Evolutionary conservation across 768 basidiomycete species (phyloP).

Genomic region (Auricularia cornea): DNA sequence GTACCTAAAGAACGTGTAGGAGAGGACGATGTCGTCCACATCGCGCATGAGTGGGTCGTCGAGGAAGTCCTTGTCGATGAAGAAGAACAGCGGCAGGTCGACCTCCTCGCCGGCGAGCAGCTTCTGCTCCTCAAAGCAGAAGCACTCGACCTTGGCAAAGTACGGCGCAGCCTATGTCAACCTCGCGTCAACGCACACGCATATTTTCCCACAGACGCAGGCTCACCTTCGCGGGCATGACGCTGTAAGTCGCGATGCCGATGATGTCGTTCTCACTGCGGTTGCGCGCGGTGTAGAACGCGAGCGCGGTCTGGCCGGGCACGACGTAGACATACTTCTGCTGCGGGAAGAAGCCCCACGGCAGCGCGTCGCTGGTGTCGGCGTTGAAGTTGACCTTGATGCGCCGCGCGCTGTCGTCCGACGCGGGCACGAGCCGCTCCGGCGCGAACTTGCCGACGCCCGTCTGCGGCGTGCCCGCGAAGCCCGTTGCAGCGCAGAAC

Average conservation of each 20-base stretch:
- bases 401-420: slow-evolving; percentile 44
- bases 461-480: slow-evolving; percentile 89
- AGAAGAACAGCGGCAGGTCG: slow-evolving; percentile 96
- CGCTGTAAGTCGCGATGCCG: slow-evolving; percentile 98
- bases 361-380: slow-evolving; percentile 77
- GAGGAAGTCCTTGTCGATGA: slow-evolving; percentile 94
- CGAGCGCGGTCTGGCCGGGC: slow-evolving; percentile 92
- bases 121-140: slow-evolving; percentile 98
- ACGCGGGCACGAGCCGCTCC: slow-evolving; percentile 65
- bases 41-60: slow-evolving; percentile 85
- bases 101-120: slow-evolving; percentile 93
- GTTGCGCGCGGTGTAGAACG: slow-evolving; percentile 94
- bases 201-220: too few relatives aligned
- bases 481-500: slow-evolving; percentile 97
- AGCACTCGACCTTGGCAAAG: slow-evolving; percentile 98
- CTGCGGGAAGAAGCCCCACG: slow-evolving; percentile 89
- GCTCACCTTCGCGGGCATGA: slow-evolving; percentile 90
- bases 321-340: slow-evolving; percentile 85
- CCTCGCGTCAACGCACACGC: too few relatives aligned
- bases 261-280: slow-evolving; percentile 79
- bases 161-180: slow-evolving; percentile 98
- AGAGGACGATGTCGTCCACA: slow-evolving; percentile 85
- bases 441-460: slow-evolving; percentile 78
- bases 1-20: slow-evolving; percentile 88
- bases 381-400: slow-evolving; percentile 97